phyloP scores from a whole-genome alignment of 306 rosid genomes.

The Clitoria ternatea region DNA sequence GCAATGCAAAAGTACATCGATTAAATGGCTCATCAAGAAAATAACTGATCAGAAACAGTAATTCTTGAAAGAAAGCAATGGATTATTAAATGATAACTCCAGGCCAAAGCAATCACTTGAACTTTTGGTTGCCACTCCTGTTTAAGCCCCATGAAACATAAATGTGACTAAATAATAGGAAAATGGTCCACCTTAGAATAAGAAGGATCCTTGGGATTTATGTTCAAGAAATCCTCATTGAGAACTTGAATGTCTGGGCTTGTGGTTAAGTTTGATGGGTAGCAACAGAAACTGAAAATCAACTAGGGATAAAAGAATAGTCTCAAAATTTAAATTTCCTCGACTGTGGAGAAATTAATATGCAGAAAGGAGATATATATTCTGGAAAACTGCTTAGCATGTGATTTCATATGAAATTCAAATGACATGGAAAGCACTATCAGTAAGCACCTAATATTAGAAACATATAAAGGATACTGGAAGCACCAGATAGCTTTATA shows the following conservation, averaged over 20 bases:
- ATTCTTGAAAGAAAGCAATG: background rate
- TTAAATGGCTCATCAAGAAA: background rate
- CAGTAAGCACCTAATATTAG: background rate
- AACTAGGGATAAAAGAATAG: background rate
- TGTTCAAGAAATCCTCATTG: conserved; percentile 72
- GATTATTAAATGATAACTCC: background rate
- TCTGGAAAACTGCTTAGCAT: background rate
- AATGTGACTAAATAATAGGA: background rate
- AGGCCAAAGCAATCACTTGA: background rate
- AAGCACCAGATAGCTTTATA: conserved; percentile 75
- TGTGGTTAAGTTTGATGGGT: conserved; percentile 43
- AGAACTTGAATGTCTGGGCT: conserved; percentile 67
- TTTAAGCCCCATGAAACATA: background rate
- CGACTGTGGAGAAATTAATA: background rate
- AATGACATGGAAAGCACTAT: background rate
- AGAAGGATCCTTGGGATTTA: conserved; percentile 56
- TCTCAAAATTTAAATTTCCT: background rate
- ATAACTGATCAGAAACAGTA: background rate
- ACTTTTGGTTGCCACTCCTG: background rate
- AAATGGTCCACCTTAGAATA: conserved; percentile 59
- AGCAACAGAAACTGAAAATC: background rate
- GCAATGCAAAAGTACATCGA: background rate
- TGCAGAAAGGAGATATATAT: background rate
- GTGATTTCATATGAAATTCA: background rate
- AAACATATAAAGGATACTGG: conserved; percentile 57